Percentiles rank a stretch among this genome's conserved stretches.
Conservation (phyloP, 768 basidiomycete species). For the Russula virescens region DNA sequence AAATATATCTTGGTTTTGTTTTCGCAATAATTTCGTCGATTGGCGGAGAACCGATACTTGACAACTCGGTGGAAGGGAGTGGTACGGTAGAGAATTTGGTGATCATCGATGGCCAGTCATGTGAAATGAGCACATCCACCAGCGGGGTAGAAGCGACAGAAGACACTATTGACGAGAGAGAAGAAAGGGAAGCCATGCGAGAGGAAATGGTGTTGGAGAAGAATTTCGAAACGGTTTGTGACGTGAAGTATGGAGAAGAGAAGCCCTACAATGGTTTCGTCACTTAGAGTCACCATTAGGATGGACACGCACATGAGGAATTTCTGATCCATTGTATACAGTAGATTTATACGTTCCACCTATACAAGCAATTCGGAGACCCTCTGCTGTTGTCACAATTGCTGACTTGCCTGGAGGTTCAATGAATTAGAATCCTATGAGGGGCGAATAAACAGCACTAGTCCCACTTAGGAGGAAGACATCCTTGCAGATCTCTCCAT, state of each 20-base stretch:
- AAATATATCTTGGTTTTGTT: conserved; percentile 83
- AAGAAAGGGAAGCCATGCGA: conserved; percentile 42
- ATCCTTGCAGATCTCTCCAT: conserved; percentile 76
- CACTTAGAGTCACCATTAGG: conserved; percentile 49
- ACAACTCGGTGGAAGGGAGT: conserved; percentile 38
- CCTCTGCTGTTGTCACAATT: conserved; percentile 70
- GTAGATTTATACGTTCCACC: conserved; percentile 69
- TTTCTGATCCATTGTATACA: conserved; percentile 52
- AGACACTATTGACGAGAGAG: conserved; percentile 63
- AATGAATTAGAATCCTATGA: conserved; percentile 7
- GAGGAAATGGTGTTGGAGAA: conserved; percentile 63
- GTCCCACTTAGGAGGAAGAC: conserved; percentile 79
- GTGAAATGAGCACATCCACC: conserved; percentile 77
- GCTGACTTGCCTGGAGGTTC: conserved; percentile 67
- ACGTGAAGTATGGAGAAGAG: conserved; percentile 67
- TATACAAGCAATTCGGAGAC: conserved; percentile 79
- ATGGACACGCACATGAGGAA: conserved; percentile 50
- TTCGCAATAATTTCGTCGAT: conserved; percentile 59
- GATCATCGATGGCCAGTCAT: conserved; percentile 68
- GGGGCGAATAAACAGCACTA: not conserved
- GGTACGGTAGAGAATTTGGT: conserved; percentile 54
- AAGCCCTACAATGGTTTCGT: conserved; percentile 49
- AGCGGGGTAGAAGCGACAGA: conserved; percentile 55
- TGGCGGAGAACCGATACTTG: conserved; percentile 44
- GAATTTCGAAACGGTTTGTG: conserved; percentile 63